Conservation (phyloP, 768 basidiomycete genomes). For the Gautieria morchelliformis region DNA sequence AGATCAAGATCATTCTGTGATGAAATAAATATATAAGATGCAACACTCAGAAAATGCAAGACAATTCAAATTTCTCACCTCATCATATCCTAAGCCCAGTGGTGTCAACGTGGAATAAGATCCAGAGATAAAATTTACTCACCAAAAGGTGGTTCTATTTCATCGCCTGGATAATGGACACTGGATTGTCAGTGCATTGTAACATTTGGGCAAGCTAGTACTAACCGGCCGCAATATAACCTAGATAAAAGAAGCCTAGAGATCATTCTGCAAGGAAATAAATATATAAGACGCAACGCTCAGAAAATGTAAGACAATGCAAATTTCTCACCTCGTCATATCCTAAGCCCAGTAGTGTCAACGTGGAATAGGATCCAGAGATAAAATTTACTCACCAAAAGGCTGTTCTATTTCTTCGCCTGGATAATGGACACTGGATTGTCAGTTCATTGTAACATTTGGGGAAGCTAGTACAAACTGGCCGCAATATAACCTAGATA, state of each 20-base stretch:
- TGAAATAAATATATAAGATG: background rate
- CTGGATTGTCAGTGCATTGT: slow-evolving; percentile 14
- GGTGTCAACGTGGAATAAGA: background rate
- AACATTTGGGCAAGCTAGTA: slow-evolving; percentile 15
- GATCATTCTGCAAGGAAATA: slow-evolving; percentile 39
- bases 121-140: slow-evolving; percentile 11
- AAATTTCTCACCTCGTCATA: slow-evolving; percentile 44
- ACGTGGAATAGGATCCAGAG: background rate
- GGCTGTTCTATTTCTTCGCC: slow-evolving; percentile 61
- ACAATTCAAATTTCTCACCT: slow-evolving; percentile 27
- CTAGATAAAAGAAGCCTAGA: slow-evolving; percentile 73
- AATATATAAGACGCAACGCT: background rate
- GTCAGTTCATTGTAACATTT: slow-evolving; percentile 17
- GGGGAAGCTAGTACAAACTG: slow-evolving; percentile 20
- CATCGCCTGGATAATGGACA: slow-evolving; percentile 28
- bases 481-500: slow-evolving; percentile 71
- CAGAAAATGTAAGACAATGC: background rate
- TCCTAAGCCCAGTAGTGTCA: slow-evolving; percentile 23
- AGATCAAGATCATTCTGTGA: slow-evolving; percentile 58
- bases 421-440: background rate
- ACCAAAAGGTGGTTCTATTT: slow-evolving; percentile 64
- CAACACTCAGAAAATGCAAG: background rate
- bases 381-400: slow-evolving; percentile 35
- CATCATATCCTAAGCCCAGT: slow-evolving; percentile 43
- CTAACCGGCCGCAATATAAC: slow-evolving; percentile 55